A percentile compares a stretch with the other conserved stretches of the same genome.
These are phyloP conservation scores for Phialemonium atrogriseum DNA, from an alignment of 2,329 filamentous ascomycete species.

Conservation along the genomic window DNA sequence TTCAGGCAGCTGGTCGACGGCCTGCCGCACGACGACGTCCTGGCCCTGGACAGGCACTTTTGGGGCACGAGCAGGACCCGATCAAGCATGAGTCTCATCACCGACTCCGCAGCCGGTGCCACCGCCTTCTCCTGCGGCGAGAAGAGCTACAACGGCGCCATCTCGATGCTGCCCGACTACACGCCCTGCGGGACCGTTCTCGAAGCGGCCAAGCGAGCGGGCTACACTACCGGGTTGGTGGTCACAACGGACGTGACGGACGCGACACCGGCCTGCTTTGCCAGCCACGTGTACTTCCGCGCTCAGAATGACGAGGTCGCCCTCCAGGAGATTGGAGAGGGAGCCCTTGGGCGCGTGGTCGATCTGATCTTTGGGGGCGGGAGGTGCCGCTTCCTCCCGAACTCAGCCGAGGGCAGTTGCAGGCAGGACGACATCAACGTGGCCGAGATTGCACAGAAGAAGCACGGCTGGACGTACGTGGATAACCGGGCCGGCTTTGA, in stretches of 20 bases:
- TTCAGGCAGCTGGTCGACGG: constrained; percentile 72
- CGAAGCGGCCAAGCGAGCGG: constrained; percentile 85
- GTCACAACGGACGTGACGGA: constrained; percentile 94
- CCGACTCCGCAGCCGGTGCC: constrained; percentile 92
- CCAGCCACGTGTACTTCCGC: constrained; percentile 73
- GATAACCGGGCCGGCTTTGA: constrained; percentile 69
- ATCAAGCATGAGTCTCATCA: constrained; percentile 77
- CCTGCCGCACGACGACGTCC: constrained; percentile 64
- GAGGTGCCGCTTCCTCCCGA: constrained; percentile 85
- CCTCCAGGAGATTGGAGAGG: constrained; percentile 81
- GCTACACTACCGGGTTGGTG: constrained; percentile 87
- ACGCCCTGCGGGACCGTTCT: constrained; percentile 85
- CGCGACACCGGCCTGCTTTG: constrained; percentile 93
- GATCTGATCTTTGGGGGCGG: constrained; percentile 92
- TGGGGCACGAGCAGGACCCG: constrained; percentile 86
- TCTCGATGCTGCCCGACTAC: constrained; percentile 77
- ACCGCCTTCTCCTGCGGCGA: constrained; percentile 88
- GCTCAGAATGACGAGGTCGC: constrained; percentile 85
- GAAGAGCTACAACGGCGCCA: constrained; percentile 97
- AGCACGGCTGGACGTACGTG: constrained; percentile 73
- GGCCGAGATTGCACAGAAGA: constrained; percentile 60
- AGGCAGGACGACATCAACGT: constrained; percentile 72
- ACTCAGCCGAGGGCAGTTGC: constrained; percentile 73
- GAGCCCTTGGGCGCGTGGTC: constrained; percentile 77
- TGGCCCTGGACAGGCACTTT: constrained; percentile 78